A percentile compares a stretch with the other conserved stretches of the same genome.
Conservation (phyloP, 106 monocot species). For the Cymbidium sinense region DNA sequence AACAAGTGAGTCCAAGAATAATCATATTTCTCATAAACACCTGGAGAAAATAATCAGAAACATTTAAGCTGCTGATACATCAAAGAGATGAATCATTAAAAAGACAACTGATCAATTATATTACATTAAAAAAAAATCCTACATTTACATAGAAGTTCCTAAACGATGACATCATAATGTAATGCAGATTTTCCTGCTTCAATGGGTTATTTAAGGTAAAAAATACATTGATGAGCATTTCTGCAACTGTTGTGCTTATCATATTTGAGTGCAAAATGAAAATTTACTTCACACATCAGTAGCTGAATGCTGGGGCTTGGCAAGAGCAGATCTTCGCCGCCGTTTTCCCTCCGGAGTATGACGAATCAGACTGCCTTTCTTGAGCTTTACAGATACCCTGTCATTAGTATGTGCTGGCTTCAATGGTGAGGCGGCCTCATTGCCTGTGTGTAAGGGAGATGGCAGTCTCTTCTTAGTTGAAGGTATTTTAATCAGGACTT, state of each 20-base stretch:
- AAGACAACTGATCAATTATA: too few relatives aligned
- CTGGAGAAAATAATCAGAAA: too few relatives aligned
- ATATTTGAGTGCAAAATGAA: neutral
- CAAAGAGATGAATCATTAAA: too few relatives aligned
- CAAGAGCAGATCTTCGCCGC: constrained; percentile 30
- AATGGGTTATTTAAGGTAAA: neutral
- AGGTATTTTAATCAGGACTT: constrained; percentile 2
- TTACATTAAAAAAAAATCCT: neutral
- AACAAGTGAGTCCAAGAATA: too few relatives aligned
- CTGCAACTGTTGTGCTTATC: neutral
- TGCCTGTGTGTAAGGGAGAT: constrained; percentile 26
- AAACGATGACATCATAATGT: neutral
- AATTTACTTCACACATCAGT: neutral
- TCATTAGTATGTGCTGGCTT: constrained; percentile 19
- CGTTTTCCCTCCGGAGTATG: constrained; percentile 62
- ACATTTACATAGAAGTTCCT: neutral
- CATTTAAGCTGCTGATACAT: too few relatives aligned
- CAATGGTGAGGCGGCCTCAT: constrained; percentile 10
- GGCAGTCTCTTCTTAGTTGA: constrained; percentile 50
- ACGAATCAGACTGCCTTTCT: constrained; percentile 22
- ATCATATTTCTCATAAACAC: too few relatives aligned
- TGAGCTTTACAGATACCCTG: constrained; percentile 20
- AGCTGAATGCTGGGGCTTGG: constrained; percentile 20
- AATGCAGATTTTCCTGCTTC: constrained; percentile 3
- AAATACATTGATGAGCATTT: neutral